phyloP scores from a whole-genome alignment of 768 basidiomycete species.

The Tulasnella calospora region DNA sequence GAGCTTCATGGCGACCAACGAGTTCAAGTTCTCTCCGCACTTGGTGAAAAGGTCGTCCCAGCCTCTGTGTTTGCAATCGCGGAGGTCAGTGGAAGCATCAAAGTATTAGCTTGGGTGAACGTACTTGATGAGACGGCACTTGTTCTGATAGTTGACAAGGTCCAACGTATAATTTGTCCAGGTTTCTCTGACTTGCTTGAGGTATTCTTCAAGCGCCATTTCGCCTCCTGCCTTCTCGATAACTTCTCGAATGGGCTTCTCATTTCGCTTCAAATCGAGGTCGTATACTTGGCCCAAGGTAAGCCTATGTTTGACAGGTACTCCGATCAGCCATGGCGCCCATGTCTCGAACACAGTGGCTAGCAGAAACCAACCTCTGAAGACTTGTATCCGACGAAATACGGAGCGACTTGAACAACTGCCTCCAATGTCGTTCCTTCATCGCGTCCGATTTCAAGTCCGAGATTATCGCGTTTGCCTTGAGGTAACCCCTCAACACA shows the following conservation, averaged over 20 bases:
- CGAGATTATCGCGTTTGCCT: conserved; percentile 82
- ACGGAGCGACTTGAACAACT: conserved; percentile 84
- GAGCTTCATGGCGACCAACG: conserved; percentile 91
- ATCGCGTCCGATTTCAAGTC: conserved; percentile 96
- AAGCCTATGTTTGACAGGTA: conserved; percentile 51
- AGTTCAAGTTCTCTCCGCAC: conserved; percentile 95
- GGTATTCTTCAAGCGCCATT: conserved; percentile 94
- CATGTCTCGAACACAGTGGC: background rate
- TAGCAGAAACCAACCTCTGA: conserved; percentile 50
- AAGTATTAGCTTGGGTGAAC: conserved; percentile 26
- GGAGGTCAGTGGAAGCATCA: background rate
- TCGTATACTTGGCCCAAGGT: conserved; percentile 96
- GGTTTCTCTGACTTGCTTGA: conserved; percentile 92
- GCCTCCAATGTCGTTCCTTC: conserved; percentile 97
- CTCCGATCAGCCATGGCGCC: background rate
- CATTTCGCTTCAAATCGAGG: conserved; percentile 91
- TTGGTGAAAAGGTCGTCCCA: conserved; percentile 98
- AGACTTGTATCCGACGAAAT: conserved; percentile 71
- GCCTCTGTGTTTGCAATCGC: conserved; percentile 48
- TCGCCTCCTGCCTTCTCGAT: conserved; percentile 98
- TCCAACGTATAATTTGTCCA: conserved; percentile 97
- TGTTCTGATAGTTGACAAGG: conserved; percentile 97
- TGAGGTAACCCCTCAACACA: conserved; percentile 73
- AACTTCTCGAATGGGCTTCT: conserved; percentile 84
- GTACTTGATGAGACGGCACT: conserved; percentile 88